Percentiles rank a stretch among this genome's conserved stretches.
Evolutionary conservation across 1,284 basidiomycete species (phyloP).

Genomic region (Sanghuangporus weigelae): DNA sequence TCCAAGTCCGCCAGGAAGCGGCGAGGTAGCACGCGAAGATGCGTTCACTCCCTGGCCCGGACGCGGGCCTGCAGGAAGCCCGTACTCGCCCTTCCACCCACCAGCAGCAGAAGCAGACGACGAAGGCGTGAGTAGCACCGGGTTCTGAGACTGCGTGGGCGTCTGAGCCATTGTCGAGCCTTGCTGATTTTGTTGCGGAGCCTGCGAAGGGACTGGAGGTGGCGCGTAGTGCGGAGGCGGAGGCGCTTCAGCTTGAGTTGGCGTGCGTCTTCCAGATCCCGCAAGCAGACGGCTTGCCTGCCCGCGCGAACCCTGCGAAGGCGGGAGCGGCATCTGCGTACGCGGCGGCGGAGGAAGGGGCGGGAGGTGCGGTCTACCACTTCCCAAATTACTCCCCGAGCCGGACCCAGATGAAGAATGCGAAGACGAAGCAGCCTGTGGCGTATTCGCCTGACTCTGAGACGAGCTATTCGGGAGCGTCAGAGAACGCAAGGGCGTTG

Average conservation of each 20-base stretch:
- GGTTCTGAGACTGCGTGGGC: conserved; percentile 9
- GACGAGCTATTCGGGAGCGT: conserved; percentile 27
- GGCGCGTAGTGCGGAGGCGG: conserved; percentile 36
- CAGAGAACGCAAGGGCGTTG: conserved; percentile 38
- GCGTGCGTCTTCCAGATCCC: conserved; percentile 45
- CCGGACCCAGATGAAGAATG: conserved; percentile 24
- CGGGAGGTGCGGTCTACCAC: conserved; percentile 44
- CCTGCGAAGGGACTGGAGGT: conserved; percentile 40
- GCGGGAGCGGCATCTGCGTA: conserved; percentile 55
- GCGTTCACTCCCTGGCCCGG: conserved; percentile 33
- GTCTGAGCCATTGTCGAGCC: conserved; percentile 15
- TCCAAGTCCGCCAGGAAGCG: conserved; percentile 26
- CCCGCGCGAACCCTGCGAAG: conserved; percentile 24
- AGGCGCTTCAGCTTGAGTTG: conserved; percentile 45
- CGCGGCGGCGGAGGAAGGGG: conserved; percentile 64
- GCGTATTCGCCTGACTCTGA: conserved; percentile 19
- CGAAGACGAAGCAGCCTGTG: conserved; percentile 24
- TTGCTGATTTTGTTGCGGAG: conserved; percentile 34
- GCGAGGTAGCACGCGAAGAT: conserved; percentile 29
- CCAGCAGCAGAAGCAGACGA: background rate
- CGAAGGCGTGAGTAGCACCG: conserved; percentile 9
- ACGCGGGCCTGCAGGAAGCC: conserved; percentile 56
- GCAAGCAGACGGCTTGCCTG: conserved; percentile 20
- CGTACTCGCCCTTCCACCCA: conserved; percentile 45
- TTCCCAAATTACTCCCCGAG: conserved; percentile 23